These are phyloP conservation scores for Colletotrichum nymphaeae DNA, from an alignment of 2,329 filamentous ascomycete genomes.

Conservation along the genomic window DNA sequence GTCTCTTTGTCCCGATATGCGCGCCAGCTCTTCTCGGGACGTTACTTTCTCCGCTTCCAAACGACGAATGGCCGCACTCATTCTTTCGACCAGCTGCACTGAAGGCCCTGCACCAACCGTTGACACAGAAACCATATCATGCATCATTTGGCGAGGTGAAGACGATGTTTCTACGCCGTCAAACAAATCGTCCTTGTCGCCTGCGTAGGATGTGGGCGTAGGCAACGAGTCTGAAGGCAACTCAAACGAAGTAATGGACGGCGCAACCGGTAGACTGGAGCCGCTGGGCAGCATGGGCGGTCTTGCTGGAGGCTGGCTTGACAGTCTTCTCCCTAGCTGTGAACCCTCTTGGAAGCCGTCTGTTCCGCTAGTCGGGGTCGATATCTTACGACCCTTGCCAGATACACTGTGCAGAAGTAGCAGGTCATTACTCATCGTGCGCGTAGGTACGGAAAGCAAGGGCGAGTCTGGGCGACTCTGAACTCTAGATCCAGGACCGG, in stretches of 20 bases:
- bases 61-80: conserved; percentile 92
- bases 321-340: conserved; percentile 59
- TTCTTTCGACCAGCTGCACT: conserved; percentile 94
- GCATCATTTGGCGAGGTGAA: conserved; percentile 76
- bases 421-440: conserved; percentile 67
- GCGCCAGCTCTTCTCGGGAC: conserved; percentile 84
- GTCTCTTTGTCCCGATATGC: conserved; percentile 87
- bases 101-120: conserved; percentile 91
- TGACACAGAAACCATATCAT: conserved; percentile 89
- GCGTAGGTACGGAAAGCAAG: conserved; percentile 57
- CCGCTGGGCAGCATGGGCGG: conserved; percentile 53
- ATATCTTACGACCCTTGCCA: conserved; percentile 56
- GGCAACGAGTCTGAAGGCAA: conserved; percentile 49
- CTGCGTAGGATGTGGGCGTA: conserved; percentile 54
- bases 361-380: conserved; percentile 63
- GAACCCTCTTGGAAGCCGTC: conserved; percentile 52
- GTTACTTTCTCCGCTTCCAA: conserved; percentile 93
- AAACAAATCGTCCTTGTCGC: conserved; percentile 60
- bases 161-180: conserved; percentile 66
- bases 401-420: conserved; percentile 44
- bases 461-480: conserved; percentile 67
- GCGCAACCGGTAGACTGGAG: conserved; percentile 47
- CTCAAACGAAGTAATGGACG: conserved; percentile 63
- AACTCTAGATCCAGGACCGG: conserved; percentile 53
- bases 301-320: conserved; percentile 58